Evolutionary conservation across 768 basidiomycete species (phyloP), one percentile per base, ranked within the genome.

Genomic region (Tylopilus subfusipes): DNA sequence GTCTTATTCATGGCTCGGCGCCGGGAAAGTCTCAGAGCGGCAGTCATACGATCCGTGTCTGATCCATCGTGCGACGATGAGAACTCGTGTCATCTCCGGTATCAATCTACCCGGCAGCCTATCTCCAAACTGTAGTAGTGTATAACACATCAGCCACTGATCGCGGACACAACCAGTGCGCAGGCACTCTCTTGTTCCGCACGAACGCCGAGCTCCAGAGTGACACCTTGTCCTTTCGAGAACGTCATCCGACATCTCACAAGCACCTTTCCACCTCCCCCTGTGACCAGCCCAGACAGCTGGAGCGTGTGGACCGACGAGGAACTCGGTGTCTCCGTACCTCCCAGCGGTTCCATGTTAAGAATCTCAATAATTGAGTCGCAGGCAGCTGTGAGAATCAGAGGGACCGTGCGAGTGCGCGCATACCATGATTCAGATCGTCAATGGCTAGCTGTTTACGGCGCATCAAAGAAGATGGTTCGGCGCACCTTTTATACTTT

Each of bases 211-310:
- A 99, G 74, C 74, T 98, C 95, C 54, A 99, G 75, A 30, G 93
- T 95, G 18, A 99, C 97, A 10, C 97, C 97, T 60, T 87, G 79
- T 16, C 91, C 93, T 56, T 85, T 77, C 42, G 89, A 86, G 72
- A 82, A 98, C 12, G 96, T 98, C 97, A 98, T 99, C 57, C 96
- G 82, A 75, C 90, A 91, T 57, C 94, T 84, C 22, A 85, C 94
- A 52, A 99, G 80, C 30, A 97, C 90, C 76, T 98, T 98, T n/a
- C 94, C 95, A 24, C 91, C 93, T 22, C 94, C 94, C 30, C 96
- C 95, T 24, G 82, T 79, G 18, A 97, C 88, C 58, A 98, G 66
- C 42, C 97, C 97, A 16, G 94, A 92, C 40, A 99, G 71, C 66
- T 96, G 95, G 51, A 99, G 80, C 27, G 95, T 96, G 73, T 99